These are phyloP conservation scores for Boletellus sp. DNA, from an alignment of 768 basidiomycete species.

Conservation along the genomic window DNA sequence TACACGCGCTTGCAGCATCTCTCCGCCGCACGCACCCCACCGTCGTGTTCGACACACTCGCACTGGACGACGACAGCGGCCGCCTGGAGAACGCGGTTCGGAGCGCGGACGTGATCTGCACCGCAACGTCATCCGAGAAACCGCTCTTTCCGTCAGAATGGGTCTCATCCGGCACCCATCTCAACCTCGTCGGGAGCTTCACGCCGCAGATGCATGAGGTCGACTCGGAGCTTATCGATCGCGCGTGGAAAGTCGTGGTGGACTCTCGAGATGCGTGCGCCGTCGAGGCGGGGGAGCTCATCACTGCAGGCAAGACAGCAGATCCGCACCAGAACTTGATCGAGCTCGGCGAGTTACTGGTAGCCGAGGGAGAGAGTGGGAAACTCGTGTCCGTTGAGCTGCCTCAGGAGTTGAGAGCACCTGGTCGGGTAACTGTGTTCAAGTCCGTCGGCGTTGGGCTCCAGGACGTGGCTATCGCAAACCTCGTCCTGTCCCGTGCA, in stretches of 20 bases:
- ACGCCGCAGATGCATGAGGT: slow-evolving; percentile 80
- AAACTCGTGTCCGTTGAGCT: slow-evolving; percentile 9
- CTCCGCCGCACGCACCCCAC: slow-evolving; percentile 30
- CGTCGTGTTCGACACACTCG: slow-evolving; percentile 12
- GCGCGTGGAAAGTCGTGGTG: slow-evolving; percentile 60
- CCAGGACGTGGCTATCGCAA: slow-evolving; percentile 85
- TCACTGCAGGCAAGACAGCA: slow-evolving; percentile 41
- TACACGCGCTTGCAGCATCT: slow-evolving; percentile 34
- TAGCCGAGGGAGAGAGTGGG: slow-evolving; percentile 22
- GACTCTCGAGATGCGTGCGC: slow-evolving; percentile 70
- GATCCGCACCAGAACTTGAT: slow-evolving; percentile 40
- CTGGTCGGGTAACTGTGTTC: slow-evolving; percentile 68
- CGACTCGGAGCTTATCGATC: slow-evolving; percentile 49
- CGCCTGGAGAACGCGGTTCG: slow-evolving; percentile 12
- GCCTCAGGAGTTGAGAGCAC: slow-evolving; percentile 10
- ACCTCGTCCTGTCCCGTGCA: slow-evolving; percentile 62
- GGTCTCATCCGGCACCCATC: slow-evolving; percentile 59
- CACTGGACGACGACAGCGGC: slow-evolving; percentile 1
- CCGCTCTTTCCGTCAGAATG: slow-evolving; percentile 70
- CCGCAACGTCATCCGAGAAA: slow-evolving; percentile 64
- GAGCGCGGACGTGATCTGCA: slow-evolving; percentile 52
- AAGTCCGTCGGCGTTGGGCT: slow-evolving; percentile 85
- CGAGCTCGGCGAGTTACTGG: slow-evolving; percentile 65
- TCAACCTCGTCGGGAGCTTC: slow-evolving; percentile 81
- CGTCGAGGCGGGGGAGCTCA: slow-evolving; percentile 82